These are phyloP conservation scores for Eucalyptus erythrocorys DNA, from an alignment of 345 rosid species.

Conservation along the genomic window DNA sequence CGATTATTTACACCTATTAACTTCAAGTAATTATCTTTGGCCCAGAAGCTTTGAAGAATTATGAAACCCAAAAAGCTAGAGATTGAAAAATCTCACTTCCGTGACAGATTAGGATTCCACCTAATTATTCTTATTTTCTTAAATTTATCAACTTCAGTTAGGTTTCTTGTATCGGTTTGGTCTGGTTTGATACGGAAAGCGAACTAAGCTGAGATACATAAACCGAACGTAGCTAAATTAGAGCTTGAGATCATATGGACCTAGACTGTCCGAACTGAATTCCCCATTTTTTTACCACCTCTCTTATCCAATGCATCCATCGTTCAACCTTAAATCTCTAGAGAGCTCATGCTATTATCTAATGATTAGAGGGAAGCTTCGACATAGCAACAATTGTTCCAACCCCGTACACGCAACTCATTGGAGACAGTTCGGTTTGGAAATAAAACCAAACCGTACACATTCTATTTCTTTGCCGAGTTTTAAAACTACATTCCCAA, in stretches of 20 bases:
- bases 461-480: not conserved
- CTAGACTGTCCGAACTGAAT: not conserved
- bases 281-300: not conserved
- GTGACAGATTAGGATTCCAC: not conserved
- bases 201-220: not conserved
- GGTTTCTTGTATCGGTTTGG: not conserved
- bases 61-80: not conserved
- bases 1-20: not conserved
- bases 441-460: not conserved
- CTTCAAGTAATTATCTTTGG: not conserved
- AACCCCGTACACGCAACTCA: not conserved
- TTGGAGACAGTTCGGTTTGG: not conserved
- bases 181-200: not conserved
- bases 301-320: not conserved
- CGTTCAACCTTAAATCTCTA: not conserved
- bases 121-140: not conserved
- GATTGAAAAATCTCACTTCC: not conserved
- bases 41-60: not conserved
- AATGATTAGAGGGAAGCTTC: not conserved
- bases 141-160: not conserved
- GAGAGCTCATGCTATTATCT: not conserved
- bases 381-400: not conserved
- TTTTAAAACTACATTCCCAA: not conserved
- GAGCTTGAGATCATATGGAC: not conserved
- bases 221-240: not conserved